phyloP scores from a whole-genome alignment of 805 yeast species.

The Hanseniaspora nectarophila region DNA sequence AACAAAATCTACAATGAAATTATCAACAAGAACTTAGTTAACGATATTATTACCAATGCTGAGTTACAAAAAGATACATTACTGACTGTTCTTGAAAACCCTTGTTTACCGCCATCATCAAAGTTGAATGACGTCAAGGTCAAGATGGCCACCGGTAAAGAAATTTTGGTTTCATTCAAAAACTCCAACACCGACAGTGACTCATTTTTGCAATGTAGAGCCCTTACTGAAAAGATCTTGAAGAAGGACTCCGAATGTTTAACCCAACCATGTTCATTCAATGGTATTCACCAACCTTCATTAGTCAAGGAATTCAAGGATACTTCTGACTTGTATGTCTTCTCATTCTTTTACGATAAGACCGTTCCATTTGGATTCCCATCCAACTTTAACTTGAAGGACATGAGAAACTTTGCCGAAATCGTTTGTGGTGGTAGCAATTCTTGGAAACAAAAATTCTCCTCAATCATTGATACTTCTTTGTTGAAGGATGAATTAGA shows the following conservation, averaged over 20 bases:
- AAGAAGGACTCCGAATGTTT: slow-evolving; percentile 73
- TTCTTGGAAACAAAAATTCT: slow-evolving; percentile 56
- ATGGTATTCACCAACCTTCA: slow-evolving; percentile 95
- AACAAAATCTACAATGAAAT: slow-evolving; percentile 61
- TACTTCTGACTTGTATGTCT: slow-evolving; percentile 68
- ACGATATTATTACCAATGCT: slow-evolving; percentile 30
- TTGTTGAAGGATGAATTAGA: slow-evolving; percentile 68
- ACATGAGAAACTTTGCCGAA: slow-evolving; percentile 67
- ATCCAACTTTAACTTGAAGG: slow-evolving; percentile 69
- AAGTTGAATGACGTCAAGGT: slow-evolving; percentile 51
- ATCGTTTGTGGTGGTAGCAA: slow-evolving; percentile 76
- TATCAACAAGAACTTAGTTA: slow-evolving; percentile 39
- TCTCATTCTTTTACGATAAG: slow-evolving; percentile 91
- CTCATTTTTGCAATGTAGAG: slow-evolving; percentile 75
- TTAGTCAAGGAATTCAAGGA: slow-evolving; percentile 62
- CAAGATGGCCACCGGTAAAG: slow-evolving; percentile 36
- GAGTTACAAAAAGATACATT: slow-evolving; percentile 28
- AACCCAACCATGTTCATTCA: slow-evolving; percentile 79
- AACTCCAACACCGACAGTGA: slow-evolving; percentile 44
- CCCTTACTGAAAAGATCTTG: slow-evolving; percentile 66
- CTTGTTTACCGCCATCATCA: slow-evolving; percentile 78
- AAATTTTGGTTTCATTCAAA: slow-evolving; percentile 46
- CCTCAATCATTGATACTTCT: slow-evolving; percentile 57
- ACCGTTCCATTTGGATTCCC: slow-evolving; percentile 95
- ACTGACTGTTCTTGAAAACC: slow-evolving; percentile 46